These are phyloP conservation scores for Ilex asprella DNA, from an alignment of 257 asterid species.

Conservation along the genomic window DNA sequence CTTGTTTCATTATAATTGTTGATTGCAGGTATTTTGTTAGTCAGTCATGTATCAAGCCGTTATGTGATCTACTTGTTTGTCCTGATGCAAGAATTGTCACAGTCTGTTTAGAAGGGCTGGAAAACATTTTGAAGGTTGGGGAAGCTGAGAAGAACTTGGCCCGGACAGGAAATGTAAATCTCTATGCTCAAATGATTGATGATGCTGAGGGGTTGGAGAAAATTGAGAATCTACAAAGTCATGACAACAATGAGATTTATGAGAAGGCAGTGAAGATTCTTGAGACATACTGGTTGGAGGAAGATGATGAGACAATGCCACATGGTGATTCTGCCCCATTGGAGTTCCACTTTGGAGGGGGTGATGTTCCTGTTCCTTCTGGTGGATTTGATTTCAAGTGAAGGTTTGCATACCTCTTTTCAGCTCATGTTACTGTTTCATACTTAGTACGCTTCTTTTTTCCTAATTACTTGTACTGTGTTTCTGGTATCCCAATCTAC, in stretches of 20 bases:
- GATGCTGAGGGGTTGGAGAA: constrained; percentile 43
- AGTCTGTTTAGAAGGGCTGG: constrained; percentile 9
- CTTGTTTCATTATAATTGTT: not conserved
- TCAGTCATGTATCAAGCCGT: constrained; percentile 44
- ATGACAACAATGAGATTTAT: constrained; percentile 8
- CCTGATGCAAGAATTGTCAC: constrained; percentile 41
- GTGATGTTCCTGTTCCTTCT: too few relatives aligned
- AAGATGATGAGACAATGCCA: too few relatives aligned
- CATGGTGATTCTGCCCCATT: too few relatives aligned
- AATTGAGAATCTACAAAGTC: constrained; percentile 45
- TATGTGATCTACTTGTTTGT: constrained; percentile 41
- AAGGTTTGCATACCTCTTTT: too few relatives aligned
- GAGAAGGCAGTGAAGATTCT: not conserved
- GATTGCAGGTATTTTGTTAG: constrained; percentile 35
- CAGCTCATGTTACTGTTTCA: too few relatives aligned
- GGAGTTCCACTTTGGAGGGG: too few relatives aligned
- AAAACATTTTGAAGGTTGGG: constrained; percentile 47
- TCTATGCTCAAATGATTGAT: constrained; percentile 41
- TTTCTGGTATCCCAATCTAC: too few relatives aligned
- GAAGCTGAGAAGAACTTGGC: constrained; percentile 44
- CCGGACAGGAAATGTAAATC: constrained; percentile 32
- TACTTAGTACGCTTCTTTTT: too few relatives aligned
- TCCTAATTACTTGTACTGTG: too few relatives aligned
- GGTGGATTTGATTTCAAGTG: too few relatives aligned
- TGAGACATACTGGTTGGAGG: too few relatives aligned